phyloP scores from a whole-genome alignment of 331 rosid species.

The Erythrophleum ivorense region DNA sequence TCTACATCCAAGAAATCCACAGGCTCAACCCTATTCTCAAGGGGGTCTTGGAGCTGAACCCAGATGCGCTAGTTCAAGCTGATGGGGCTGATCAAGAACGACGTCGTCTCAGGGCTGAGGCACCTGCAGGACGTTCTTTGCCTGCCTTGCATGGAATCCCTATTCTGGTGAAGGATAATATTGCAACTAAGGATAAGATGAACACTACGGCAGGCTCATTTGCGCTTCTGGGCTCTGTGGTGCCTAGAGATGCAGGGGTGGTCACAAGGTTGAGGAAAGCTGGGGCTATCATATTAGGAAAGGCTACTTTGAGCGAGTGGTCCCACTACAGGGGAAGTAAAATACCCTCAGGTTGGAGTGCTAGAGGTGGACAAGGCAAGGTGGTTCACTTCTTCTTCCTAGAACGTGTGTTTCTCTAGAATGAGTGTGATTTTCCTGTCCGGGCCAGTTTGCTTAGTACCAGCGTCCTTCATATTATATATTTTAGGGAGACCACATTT shows the following conservation, averaged over 20 bases:
- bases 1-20: conserved; percentile 54
- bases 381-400: not conserved
- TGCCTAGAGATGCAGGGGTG: conserved; percentile 56
- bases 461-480: no score
- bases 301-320: conserved; percentile 55
- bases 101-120: conserved; percentile 3
- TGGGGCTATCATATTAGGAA: conserved; percentile 55
- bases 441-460: no score
- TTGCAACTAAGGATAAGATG: conserved; percentile 51
- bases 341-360: conserved; percentile 50
- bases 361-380: conserved; percentile 54
- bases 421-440: not conserved
- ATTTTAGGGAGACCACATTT: no score
- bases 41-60: conserved; percentile 67
- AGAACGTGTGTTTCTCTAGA: not conserved
- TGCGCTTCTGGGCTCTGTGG: conserved; percentile 51
- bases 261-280: conserved; percentile 50
- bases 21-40: conserved; percentile 55
- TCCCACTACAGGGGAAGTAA: not conserved
- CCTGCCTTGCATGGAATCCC: conserved; percentile 55
- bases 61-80: conserved; percentile 62
- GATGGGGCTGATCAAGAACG: conserved; percentile 64
- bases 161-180: conserved; percentile 51
- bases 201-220: conserved; percentile 58
- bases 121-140: conserved; percentile 21